Evolutionary conservation across 2,329 filamentous ascomycete genomes (phyloP).

Genomic region (Dothistroma pini): DNA sequence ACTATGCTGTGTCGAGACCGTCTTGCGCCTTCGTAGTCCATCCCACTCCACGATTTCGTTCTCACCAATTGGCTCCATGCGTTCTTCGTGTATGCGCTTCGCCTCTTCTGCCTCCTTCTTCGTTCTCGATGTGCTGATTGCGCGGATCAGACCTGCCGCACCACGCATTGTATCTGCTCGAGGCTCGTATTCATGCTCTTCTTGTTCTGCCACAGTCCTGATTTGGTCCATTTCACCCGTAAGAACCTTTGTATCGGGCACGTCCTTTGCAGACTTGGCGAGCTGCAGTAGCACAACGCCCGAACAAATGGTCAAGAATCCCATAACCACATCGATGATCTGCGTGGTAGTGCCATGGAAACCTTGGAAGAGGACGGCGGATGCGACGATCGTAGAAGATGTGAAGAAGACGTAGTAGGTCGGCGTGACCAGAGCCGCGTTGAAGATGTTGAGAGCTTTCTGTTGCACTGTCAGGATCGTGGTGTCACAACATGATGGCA

Average conservation of each 20-base stretch:
- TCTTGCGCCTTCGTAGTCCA: constrained; percentile 72
- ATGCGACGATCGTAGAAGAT: constrained; percentile 89
- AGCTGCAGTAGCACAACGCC: constrained; percentile 90
- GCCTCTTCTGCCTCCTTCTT: constrained; percentile 78
- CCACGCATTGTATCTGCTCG: constrained; percentile 96
- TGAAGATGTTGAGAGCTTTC: constrained; percentile 98
- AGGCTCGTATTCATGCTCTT: constrained; percentile 93
- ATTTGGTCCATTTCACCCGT: constrained; percentile 91
- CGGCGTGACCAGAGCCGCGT: constrained; percentile 92
- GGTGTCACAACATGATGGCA: background rate
- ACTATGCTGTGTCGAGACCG: constrained; percentile 37
- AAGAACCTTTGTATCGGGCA: constrained; percentile 90
- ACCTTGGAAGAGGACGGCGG: constrained; percentile 84
- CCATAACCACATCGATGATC: constrained; percentile 86
- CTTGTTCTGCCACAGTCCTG: constrained; percentile 88
- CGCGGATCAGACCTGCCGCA: constrained; percentile 78
- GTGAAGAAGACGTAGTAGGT: constrained; percentile 99
- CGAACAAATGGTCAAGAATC: constrained; percentile 89
- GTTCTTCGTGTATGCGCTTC: constrained; percentile 74
- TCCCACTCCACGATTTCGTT: constrained; percentile 87
- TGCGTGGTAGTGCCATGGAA: constrained; percentile 81
- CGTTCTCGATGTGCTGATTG: constrained; percentile 70
- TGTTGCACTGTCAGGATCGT: constrained; percentile 41
- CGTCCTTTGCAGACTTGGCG: constrained; percentile 97
- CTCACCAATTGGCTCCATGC: constrained; percentile 73